Base-by-base conservation (phyloP, 1,284 basidiomycete genomes). In the Trametes sp. region DNA sequence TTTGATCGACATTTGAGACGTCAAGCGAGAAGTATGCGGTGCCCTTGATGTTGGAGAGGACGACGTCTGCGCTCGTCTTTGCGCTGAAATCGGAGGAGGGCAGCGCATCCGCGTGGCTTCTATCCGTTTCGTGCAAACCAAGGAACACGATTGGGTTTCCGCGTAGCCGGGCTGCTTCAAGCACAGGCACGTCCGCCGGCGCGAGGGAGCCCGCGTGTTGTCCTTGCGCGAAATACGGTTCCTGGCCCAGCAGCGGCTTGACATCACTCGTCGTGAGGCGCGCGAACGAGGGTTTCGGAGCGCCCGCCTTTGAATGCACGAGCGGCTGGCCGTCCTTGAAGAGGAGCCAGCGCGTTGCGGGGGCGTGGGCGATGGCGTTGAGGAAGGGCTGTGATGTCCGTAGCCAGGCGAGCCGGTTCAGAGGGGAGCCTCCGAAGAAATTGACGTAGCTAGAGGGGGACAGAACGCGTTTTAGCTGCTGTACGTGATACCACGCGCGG, bases 361-460 rank as follows among this genome's bases (percentile, higher is more conserved):
- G 83, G 16, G 85, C 81, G 21, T 73, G 73, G 36, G 89, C 77
- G 70, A 93, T 81, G 14, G 86, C 80, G 67, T 92, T 93, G 48
- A 96, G 80, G 74, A 93, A 92, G 5, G 82, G 74, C 21, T 87
- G 83, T 7, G 90, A 91, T 21, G 88, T 79, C 29, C 95, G 84
- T 59, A 95, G 82, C 90, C 94, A 97, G 0, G 93, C 90, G 28
- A 96, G 82, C 36, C 95, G 87, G 76, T 96, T 97, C 42, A 96
- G 80, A 19, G 93, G 92, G 16, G 90, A 91, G 53, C 93, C 93
- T 53, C 87, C 82, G 71, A 90, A 87, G 78, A 89, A 87, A 74
- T 92, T 91, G 65, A 83, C 71, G 67, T 73, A 68, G 42, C 71
- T 73, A 63, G 50, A 36, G 46, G 45, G 26, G 13, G 29, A n/a